phyloP scores from a whole-genome alignment of 805 yeast genomes.

The Ascoidea tarda region DNA sequence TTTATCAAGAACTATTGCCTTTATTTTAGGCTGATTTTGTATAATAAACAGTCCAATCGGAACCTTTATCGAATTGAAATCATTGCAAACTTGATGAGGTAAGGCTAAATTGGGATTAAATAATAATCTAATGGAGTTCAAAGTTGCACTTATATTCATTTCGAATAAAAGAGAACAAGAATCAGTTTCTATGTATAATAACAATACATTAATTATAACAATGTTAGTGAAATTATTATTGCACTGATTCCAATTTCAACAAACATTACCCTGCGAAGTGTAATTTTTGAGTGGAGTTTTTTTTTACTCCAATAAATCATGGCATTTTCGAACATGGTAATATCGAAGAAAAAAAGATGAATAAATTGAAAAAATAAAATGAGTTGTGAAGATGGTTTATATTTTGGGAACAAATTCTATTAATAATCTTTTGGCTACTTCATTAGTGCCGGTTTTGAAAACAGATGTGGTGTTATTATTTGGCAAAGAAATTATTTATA shows the following conservation, averaged over 20 bases:
- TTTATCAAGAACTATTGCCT: slow-evolving; percentile 79
- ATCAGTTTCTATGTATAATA: too few relatives aligned
- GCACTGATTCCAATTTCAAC: too few relatives aligned
- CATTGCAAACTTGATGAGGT: slow-evolving; percentile 44
- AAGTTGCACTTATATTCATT: slow-evolving; percentile 65
- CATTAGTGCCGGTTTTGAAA: slow-evolving; percentile 18
- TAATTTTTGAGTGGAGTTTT: too few relatives aligned
- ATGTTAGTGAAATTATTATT: too few relatives aligned
- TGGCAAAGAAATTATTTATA: slow-evolving; percentile 17
- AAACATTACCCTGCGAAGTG: too few relatives aligned
- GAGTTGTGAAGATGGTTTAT: slow-evolving; percentile 2
- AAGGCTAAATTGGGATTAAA: slow-evolving; percentile 53
- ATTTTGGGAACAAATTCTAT: slow-evolving; percentile 9
- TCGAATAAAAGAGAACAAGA: neutral
- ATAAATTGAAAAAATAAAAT: too few relatives aligned
- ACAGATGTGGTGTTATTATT: slow-evolving; percentile 18
- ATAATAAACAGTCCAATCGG: slow-evolving; percentile 11
- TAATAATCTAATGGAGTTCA: slow-evolving; percentile 47
- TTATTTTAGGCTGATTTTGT: slow-evolving; percentile 23
- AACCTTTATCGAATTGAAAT: slow-evolving; percentile 35
- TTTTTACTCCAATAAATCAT: too few relatives aligned
- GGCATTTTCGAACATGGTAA: too few relatives aligned
- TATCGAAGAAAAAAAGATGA: too few relatives aligned
- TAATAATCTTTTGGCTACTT: slow-evolving; percentile 27
- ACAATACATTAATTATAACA: too few relatives aligned